A percentile compares a stretch with the other conserved stretches of the same genome.
phyloP scores from a whole-genome alignment of 805 yeast genomes.

The Lipomyces lipofer region DNA sequence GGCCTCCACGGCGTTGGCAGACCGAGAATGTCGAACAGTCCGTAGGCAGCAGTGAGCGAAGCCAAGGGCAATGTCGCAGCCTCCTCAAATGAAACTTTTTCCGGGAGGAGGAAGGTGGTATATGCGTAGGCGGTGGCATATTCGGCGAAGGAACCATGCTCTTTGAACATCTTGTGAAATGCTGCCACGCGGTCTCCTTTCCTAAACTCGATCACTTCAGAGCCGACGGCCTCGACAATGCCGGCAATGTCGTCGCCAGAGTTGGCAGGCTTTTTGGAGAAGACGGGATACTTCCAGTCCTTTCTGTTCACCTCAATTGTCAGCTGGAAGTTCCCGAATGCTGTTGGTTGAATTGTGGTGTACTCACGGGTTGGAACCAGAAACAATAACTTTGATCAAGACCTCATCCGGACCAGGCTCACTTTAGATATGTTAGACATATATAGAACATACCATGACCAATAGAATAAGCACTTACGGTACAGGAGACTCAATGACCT shows the following conservation, averaged over 20 bases:
- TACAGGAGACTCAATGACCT: not conserved
- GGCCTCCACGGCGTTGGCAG: conserved; percentile 13
- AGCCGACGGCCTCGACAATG: conserved; percentile 12
- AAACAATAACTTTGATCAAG: conserved; percentile 16
- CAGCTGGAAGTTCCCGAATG: not conserved
- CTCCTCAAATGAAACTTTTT: conserved; percentile 6
- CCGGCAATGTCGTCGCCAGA: conserved; percentile 24
- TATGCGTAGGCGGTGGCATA: conserved; percentile 13
- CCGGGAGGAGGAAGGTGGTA: conserved; percentile 12
- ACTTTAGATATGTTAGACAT: not conserved
- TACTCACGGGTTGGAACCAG: conserved; percentile 13
- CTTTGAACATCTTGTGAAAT: conserved; percentile 11
- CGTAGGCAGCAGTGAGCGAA: conserved; percentile 12
- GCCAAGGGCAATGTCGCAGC: conserved; percentile 20
- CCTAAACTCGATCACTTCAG: conserved; percentile 11
- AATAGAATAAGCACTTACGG: not conserved
- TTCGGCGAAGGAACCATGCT: conserved; percentile 16
- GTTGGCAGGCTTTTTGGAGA: conserved; percentile 3
- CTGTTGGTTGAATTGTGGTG: too few relatives aligned
- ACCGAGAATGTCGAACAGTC: conserved; percentile 2
- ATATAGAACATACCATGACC: not conserved
- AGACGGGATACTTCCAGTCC: conserved; percentile 20
- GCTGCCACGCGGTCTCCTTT: conserved; percentile 22
- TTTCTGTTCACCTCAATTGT: not conserved
- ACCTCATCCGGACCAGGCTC: conserved; percentile 7